Percentiles rank a stretch among this genome's conserved stretches.
Evolutionary conservation across 345 rosid species (phyloP).

Genomic region (Capsella bursapastoris): DNA sequence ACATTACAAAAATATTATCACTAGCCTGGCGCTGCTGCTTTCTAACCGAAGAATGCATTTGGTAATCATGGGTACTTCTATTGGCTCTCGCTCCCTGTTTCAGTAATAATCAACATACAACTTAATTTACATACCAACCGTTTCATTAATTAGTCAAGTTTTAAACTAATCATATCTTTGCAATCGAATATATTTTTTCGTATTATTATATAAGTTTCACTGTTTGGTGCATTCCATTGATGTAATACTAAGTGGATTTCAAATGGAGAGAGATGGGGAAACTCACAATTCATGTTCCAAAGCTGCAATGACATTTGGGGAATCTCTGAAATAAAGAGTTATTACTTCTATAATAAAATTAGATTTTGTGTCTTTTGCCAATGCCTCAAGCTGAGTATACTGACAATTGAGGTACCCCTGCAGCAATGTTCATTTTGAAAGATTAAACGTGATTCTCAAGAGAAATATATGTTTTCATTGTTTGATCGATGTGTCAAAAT

Average conservation of each 20-base stretch:
- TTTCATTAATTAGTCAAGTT: not conserved
- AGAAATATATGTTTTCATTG: not conserved
- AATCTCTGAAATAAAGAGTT: slow-evolving; percentile 43
- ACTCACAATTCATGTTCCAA: slow-evolving; percentile 43
- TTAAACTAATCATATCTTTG: not conserved
- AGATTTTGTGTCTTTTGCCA: slow-evolving; percentile 17
- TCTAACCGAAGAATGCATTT: slow-evolving; percentile 34
- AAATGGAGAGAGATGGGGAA: slow-evolving; percentile 3
- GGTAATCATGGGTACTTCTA: slow-evolving; percentile 29
- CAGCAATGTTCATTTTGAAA: slow-evolving; percentile 5
- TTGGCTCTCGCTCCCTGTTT: slow-evolving; percentile 31
- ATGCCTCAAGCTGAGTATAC: slow-evolving; percentile 34
- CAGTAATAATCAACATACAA: not conserved
- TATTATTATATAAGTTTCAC: not conserved
- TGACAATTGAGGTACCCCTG: slow-evolving; percentile 40
- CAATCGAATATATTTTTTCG: not conserved
- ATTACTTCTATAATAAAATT: slow-evolving; percentile 29
- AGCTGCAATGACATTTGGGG: slow-evolving; percentile 38
- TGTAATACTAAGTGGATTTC: slow-evolving; percentile 2
- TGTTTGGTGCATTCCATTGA: slow-evolving; percentile 16
- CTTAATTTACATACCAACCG: not conserved
- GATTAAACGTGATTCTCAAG: not conserved
- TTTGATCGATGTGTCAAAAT: not conserved
- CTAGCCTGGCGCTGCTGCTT: slow-evolving; percentile 40
- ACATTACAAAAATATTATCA: slow-evolving; percentile 6